Percentiles rank a stretch among this genome's conserved stretches.
These are phyloP conservation scores for Turritis glabra DNA, from an alignment of 345 rosid genomes.

Conservation along the genomic window DNA sequence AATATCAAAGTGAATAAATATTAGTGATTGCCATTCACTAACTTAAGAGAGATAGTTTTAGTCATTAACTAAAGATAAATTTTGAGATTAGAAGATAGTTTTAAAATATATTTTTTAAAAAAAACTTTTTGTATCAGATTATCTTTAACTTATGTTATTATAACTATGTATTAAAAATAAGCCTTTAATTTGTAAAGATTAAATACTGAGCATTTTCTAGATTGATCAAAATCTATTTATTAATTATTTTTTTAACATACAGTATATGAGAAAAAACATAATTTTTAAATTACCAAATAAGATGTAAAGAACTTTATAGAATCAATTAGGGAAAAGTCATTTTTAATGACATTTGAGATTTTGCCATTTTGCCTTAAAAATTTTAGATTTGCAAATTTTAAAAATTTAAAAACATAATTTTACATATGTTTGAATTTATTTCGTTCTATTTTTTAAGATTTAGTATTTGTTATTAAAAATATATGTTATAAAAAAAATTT, in stretches of 20 bases:
- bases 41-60: background rate
- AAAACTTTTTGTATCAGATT: background rate
- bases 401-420: too few species aligned
- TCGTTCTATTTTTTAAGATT: too few species aligned
- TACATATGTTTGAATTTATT: too few species aligned
- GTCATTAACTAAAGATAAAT: background rate
- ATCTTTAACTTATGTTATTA: background rate
- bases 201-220: background rate
- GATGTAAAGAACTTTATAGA: too few species aligned
- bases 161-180: background rate
- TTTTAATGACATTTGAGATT: too few species aligned
- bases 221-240: background rate
- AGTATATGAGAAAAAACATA: background rate
- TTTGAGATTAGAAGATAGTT: background rate
- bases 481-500: too few species aligned
- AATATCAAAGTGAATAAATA: too few species aligned
- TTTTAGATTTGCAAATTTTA: too few species aligned
- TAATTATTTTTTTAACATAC: background rate
- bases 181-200: background rate
- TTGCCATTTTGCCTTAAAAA: too few species aligned
- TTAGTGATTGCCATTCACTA: too few species aligned
- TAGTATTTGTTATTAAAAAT: too few species aligned
- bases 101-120: background rate
- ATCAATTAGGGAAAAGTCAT: too few species aligned
- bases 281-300: background rate